These are phyloP conservation scores for Chlamydomonas incerta DNA, from an alignment of 139 green algal genomes.

Conservation along the genomic window DNA sequence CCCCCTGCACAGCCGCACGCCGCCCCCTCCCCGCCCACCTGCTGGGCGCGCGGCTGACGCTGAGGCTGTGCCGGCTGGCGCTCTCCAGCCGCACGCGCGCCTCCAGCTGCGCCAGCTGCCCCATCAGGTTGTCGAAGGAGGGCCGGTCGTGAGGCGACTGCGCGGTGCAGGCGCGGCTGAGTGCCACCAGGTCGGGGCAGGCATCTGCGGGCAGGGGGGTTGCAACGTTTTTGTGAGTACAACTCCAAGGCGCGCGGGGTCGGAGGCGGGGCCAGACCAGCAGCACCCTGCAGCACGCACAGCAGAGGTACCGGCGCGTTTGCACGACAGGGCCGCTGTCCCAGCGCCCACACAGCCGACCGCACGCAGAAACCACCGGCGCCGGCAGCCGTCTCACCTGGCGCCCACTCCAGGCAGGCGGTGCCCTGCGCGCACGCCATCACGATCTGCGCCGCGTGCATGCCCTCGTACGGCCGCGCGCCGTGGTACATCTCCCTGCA, in stretches of 20 bases:
- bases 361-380: background rate
- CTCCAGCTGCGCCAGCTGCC: slow-evolving; percentile 22
- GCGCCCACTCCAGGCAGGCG: slow-evolving; percentile 2
- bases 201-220: background rate
- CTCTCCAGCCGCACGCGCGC: background rate
- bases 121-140: slow-evolving; percentile 16
- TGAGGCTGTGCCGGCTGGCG: background rate
- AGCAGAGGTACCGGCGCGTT: no score
- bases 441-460: slow-evolving; percentile 37
- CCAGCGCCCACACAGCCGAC: background rate
- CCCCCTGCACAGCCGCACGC: no score
- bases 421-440: slow-evolving; percentile 12
- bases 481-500: slow-evolving; percentile 49
- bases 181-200: background rate
- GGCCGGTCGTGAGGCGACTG: slow-evolving; percentile 14
- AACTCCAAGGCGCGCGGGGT: no score
- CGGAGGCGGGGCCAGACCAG: no score
- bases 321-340: no score
- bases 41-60: background rate
- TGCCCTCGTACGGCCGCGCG: slow-evolving; percentile 33
- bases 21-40: background rate
- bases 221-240: no score
- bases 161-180: background rate
- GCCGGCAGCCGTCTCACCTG: background rate
- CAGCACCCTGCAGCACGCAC: background rate